phyloP scores from a whole-genome alignment of 441 rosid species.

The Corymbia calophylla region DNA sequence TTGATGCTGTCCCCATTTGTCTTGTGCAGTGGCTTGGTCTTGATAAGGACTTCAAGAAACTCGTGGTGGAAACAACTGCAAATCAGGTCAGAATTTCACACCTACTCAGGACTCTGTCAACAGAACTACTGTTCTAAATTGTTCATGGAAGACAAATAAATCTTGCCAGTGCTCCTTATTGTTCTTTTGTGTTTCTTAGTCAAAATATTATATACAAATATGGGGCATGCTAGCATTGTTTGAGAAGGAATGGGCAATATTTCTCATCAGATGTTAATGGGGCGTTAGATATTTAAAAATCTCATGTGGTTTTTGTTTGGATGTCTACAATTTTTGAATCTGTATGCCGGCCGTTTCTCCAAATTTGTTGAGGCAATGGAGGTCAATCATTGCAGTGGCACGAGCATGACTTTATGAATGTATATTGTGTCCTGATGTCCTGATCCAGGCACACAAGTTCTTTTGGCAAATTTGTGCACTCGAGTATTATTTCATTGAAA shows the following conservation, averaged over 20 bases:
- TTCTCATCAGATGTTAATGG: background rate
- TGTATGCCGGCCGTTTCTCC: background rate
- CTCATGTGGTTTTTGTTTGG: background rate
- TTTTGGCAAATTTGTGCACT: background rate
- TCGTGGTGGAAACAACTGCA: conserved; percentile 82
- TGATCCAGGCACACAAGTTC: background rate
- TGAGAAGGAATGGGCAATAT: background rate
- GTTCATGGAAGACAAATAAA: background rate
- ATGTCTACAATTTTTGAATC: background rate
- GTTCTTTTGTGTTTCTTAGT: background rate
- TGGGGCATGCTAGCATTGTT: background rate
- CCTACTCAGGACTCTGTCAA: background rate
- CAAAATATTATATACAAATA: background rate
- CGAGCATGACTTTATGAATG: background rate
- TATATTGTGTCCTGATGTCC: background rate
- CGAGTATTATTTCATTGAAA: background rate
- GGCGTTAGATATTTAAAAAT: background rate
- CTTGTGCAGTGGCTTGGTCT: conserved; percentile 74
- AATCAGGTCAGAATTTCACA: conserved; percentile 63
- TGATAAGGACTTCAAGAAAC: conserved; percentile 79
- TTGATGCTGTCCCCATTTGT: background rate
- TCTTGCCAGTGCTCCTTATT: background rate
- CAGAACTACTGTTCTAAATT: background rate
- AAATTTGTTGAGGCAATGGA: background rate
- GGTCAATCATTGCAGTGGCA: background rate